Evolutionary conservation across 2,329 filamentous ascomycete species (phyloP), one percentile per base, ranked within the genome.

Genomic region (Didymella sp.): DNA sequence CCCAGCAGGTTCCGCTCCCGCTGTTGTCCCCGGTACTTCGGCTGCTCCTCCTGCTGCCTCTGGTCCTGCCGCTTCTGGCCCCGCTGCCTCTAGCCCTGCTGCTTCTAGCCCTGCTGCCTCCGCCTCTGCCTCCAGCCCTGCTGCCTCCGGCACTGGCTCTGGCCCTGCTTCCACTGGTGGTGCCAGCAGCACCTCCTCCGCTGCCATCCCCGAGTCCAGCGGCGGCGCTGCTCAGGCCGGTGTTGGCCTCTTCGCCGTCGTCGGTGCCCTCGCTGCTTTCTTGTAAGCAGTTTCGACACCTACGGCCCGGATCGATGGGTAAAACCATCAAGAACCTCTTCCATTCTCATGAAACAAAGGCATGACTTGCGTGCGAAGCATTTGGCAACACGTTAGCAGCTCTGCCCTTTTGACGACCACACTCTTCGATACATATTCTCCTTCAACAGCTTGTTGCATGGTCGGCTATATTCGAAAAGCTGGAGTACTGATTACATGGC

Each of bases 241-340:
- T 25, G 38, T 41, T 25, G 38, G 38, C 22, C 21, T 41, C 1
- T 22, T 41, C 38, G 38, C 38, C 13, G 38, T 41, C 13, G 38
- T 73, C 60, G 71, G 71, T 37, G 66, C 64, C 22, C 53, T 73
- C 56, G 72, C 67, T 51, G 63, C 68, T 45, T 46, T 72, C 60
- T 59, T 75, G 38, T 41, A 41, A 41, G 38, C 38, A 25, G 38
- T 41, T 2, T 17, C 31, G 4, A 8, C 38, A 19, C 13, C 5
- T 13, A 40, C 37, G 21, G 25, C 11, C 3, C 51, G 70, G 68
- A 59, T 74, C 70, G 42, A 55, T 38, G 42, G 49, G 22, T 42
- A 6, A 19, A 24, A 40, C 35, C 37, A 38, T 41, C 27, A 2
- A 31, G 48, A 19, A 21, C 35, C 15, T 31, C 30, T 45, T 52